Evolutionary conservation across 2,329 filamentous ascomycete species (phyloP).

Genomic region (Clarireedia monteithiana): DNA sequence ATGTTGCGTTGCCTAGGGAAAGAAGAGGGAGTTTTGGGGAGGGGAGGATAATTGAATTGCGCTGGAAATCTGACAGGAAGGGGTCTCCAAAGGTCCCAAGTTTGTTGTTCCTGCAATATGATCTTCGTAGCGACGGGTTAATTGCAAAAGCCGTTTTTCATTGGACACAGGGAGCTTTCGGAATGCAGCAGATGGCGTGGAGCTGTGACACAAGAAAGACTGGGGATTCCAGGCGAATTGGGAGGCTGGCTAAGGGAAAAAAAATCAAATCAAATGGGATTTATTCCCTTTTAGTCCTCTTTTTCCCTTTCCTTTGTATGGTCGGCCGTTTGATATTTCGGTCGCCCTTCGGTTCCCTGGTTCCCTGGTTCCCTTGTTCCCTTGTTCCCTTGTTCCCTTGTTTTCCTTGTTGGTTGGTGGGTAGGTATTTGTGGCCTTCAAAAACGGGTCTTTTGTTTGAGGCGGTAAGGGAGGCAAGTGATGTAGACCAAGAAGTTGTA

Average conservation of each 20-base stretch:
- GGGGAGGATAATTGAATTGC: neutral
- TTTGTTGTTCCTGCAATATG: constrained; percentile 28
- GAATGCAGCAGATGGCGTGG: constrained; percentile 19
- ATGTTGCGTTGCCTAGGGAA: constrained; percentile 1
- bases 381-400: neutral
- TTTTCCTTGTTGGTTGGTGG: neutral
- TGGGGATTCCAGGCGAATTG: neutral
- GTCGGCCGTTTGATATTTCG: neutral
- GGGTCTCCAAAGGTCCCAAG: neutral
- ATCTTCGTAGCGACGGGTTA: constrained; percentile 24
- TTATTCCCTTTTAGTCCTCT: neutral
- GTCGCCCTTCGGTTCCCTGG: neutral
- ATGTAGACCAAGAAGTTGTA: too few species aligned
- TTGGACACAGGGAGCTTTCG: constrained; percentile 20
- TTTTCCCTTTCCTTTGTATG: neutral
- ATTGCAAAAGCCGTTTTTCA: constrained; percentile 13
- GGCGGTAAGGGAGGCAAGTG: too few species aligned
- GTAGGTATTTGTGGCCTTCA: too few species aligned
- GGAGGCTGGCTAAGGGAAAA: neutral
- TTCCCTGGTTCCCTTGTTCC: neutral
- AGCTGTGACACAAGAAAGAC: constrained; percentile 3
- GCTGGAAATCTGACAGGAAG: neutral
- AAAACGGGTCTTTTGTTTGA: too few species aligned
- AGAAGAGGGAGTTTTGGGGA: neutral
- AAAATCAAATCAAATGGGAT: neutral